Base-by-base conservation (phyloP, 805 yeast genomes). In the Candida tibetensis region DNA sequence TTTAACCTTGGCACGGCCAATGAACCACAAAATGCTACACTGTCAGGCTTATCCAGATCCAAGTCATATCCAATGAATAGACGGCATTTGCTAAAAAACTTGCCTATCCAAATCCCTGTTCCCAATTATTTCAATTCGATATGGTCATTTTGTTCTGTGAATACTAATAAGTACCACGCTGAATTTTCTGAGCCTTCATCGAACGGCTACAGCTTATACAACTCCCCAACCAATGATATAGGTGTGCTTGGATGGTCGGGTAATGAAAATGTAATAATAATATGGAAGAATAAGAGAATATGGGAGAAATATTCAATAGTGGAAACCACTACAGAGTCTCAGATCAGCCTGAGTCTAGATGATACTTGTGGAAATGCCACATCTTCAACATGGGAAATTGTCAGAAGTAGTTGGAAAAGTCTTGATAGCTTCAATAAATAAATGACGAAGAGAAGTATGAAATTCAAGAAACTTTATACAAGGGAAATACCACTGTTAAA, bases 251-350 rank as follows among this genome's bases (percentile, higher is more conserved):
- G 91, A 1, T 87, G 95, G 95, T 70, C 82, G 1, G 81, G 81
- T 5, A 88, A 85, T 46, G 87, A 80, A 45, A 71, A 83, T 9
- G 62, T 91, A 4, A 72, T 88, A 0, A 72, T 90, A 1, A 64
- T 91, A 2, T 89, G 97, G 96, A 74, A 76, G 41, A 61, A 65
- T 29, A 72, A 79, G 44, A 81, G 82, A 4, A 79, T 80, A 19
- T 87, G 96, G 96, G 97, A 91, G 55, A 87, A 85, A 56, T 91
- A 85, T 57, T 78, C 71, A 10, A 78, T 91, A 26, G 69, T 77
- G 10, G 88, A 81, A 48, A 74, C 33, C 26, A 18, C 32, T n/a
- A 26, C 64, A 60, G 25, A 53, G 17, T 15, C 33, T 17, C 18
- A 17, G 23, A 34, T 28, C 19, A 28, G 31, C 6, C 31, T 45